phyloP scores from a whole-genome alignment of 805 yeast species.

The Candida anglica region DNA sequence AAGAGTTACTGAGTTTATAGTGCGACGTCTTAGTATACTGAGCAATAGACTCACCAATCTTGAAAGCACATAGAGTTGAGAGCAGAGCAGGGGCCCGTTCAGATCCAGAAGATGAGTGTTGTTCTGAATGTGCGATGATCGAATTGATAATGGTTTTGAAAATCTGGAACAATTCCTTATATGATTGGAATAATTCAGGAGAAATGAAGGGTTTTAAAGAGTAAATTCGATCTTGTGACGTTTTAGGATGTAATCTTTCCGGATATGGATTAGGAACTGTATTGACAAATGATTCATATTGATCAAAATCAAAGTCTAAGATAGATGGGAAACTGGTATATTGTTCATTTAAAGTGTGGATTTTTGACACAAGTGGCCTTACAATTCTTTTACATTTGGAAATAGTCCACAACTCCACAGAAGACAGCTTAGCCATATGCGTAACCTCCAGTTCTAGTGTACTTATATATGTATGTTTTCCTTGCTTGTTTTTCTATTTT shows the following conservation, averaged over 20 bases:
- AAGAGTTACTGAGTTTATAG: slow-evolving; percentile 24
- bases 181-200: slow-evolving; percentile 22
- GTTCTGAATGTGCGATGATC: neutral
- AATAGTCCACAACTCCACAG: slow-evolving; percentile 5
- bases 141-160: slow-evolving; percentile 21
- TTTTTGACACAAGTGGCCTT: slow-evolving; percentile 34
- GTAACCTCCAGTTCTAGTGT: neutral
- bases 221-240: slow-evolving; percentile 19
- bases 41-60: slow-evolving; percentile 31
- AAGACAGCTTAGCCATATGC: neutral
- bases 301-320: slow-evolving; percentile 7
- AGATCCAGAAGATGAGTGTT: neutral
- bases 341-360: slow-evolving; percentile 29
- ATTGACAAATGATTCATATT: neutral
- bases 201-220: slow-evolving; percentile 21
- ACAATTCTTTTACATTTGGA: slow-evolving; percentile 29
- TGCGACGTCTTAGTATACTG: slow-evolving; percentile 31
- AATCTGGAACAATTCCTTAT: slow-evolving; percentile 26
- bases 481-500: neutral
- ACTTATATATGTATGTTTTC: neutral
- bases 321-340: slow-evolving; percentile 22
- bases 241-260: slow-evolving; percentile 9
- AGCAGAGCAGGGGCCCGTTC: slow-evolving; percentile 10
- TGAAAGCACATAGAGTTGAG: slow-evolving; percentile 18
- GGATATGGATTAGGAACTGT: neutral